Evolutionary conservation across 1,284 basidiomycete genomes (phyloP).

Genomic region (Sporisorium exsertum): DNA sequence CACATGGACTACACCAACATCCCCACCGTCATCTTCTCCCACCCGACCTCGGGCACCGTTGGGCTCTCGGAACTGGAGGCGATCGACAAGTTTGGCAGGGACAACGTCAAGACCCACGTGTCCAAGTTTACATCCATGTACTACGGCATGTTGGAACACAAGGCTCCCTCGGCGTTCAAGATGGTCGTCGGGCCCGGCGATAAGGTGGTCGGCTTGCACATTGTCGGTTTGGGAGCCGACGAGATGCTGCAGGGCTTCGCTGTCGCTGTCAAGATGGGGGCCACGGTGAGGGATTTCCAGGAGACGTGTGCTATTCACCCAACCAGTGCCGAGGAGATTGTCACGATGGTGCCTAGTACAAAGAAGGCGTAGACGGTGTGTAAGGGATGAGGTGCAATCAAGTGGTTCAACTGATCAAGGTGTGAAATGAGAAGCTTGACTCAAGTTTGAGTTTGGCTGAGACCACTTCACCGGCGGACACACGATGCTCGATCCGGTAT

Average conservation of each 20-base stretch:
- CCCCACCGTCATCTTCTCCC: conserved; percentile 72
- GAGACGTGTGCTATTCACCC: conserved; percentile 68
- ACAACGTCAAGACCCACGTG: conserved; percentile 88
- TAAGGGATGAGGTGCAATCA: not conserved
- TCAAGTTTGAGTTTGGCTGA: too few relatives aligned
- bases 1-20: conserved; percentile 91
- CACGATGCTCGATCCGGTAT: too few relatives aligned
- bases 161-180: conserved; percentile 86
- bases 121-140: conserved; percentile 70
- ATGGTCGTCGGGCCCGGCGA: conserved; percentile 89
- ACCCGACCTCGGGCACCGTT: conserved; percentile 60
- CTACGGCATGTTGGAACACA: conserved; percentile 67
- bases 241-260: conserved; percentile 94
- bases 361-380: conserved; percentile 27
- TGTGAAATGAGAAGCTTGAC: too few relatives aligned
- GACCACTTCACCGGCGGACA: too few relatives aligned
- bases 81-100: conserved; percentile 83
- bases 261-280: conserved; percentile 95
- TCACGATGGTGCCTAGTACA: conserved; percentile 49
- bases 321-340: conserved; percentile 64
- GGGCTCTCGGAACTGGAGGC: conserved; percentile 85
- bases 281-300: conserved; percentile 67
- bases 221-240: conserved; percentile 84
- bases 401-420: too few relatives aligned
- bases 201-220: conserved; percentile 92